Percentiles rank a stretch among this genome's conserved stretches.
Conservation (phyloP, 768 basidiomycete species). For the Bullera alba region DNA sequence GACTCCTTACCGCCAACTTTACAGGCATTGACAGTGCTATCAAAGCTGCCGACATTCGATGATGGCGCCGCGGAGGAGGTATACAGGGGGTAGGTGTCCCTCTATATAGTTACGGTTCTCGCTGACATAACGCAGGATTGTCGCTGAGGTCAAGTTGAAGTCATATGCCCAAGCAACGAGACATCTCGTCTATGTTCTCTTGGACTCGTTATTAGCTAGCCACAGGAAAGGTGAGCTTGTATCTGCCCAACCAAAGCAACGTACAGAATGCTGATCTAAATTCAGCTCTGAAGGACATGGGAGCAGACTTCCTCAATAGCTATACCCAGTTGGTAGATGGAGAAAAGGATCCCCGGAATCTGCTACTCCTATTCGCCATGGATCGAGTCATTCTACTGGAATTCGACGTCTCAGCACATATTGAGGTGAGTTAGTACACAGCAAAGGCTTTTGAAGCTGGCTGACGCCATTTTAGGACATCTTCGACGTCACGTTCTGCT, state of each 20-base stretch:
- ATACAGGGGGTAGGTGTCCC: slow-evolving; percentile 54
- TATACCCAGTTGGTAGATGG: slow-evolving; percentile 82
- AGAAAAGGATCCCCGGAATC: slow-evolving; percentile 94
- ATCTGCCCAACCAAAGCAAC: not conserved
- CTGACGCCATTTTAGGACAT: slow-evolving; percentile 55
- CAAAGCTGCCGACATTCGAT: slow-evolving; percentile 58
- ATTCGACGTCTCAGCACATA: slow-evolving; percentile 65
- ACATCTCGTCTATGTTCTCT: slow-evolving; percentile 68
- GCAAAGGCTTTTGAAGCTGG: not conserved
- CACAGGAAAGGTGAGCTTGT: slow-evolving; percentile 58
- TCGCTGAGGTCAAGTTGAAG: slow-evolving; percentile 72
- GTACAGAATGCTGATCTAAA: slow-evolving; percentile 1
- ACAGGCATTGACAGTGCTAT: slow-evolving; percentile 64
- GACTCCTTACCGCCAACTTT: slow-evolving; percentile 77
- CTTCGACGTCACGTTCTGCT: slow-evolving; percentile 94
- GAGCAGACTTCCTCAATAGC: slow-evolving; percentile 62
- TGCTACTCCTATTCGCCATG: slow-evolving; percentile 82
- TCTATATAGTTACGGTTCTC: not conserved
- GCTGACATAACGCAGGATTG: slow-evolving; percentile 53
- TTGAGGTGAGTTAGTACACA: slow-evolving; percentile 60
- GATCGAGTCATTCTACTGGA: slow-evolving; percentile 78
- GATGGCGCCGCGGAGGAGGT: slow-evolving; percentile 60
- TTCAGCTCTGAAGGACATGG: slow-evolving; percentile 64
- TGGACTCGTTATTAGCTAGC: slow-evolving; percentile 68
- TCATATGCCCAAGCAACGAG: slow-evolving; percentile 73